A percentile compares a stretch with the other conserved stretches of the same genome.
These are phyloP conservation scores for Tubosaeta sp. DNA, from an alignment of 768 basidiomycete species.

Conservation along the genomic window DNA sequence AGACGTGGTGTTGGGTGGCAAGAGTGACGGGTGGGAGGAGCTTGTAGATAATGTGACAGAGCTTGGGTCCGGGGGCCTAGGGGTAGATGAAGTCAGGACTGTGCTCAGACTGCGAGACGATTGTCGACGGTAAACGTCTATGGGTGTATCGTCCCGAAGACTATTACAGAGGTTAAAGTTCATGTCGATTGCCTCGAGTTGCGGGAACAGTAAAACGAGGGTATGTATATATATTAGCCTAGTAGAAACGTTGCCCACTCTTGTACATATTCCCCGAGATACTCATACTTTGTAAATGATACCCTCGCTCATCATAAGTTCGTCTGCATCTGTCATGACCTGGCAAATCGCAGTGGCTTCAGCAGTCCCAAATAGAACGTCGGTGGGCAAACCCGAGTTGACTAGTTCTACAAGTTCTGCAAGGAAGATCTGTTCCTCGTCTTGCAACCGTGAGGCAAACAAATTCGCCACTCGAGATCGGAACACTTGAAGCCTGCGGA, in stretches of 20 bases:
- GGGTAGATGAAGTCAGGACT: conserved; percentile 54
- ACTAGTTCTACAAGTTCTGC: conserved; percentile 64
- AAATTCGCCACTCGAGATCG: conserved; percentile 69
- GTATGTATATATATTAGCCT: neutral
- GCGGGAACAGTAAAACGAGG: too few species aligned
- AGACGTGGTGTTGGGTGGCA: conserved; percentile 13
- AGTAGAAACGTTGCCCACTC: neutral
- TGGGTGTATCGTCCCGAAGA: neutral
- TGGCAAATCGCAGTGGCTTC: conserved; percentile 75
- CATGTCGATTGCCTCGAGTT: too few species aligned
- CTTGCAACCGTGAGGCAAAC: conserved; percentile 62
- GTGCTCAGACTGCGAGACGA: conserved; percentile 48
- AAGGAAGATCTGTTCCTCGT: conserved; percentile 74
- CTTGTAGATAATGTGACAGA: conserved; percentile 40
- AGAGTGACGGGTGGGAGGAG: conserved; percentile 48
- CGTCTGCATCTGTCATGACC: conserved; percentile 65
- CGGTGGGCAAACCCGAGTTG: conserved; percentile 70
- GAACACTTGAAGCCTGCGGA: conserved; percentile 71
- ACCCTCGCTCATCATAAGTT: conserved; percentile 85
- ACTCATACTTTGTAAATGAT: conserved; percentile 79
- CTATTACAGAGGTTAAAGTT: too few species aligned
- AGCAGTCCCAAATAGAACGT: conserved; percentile 68
- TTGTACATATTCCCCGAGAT: neutral
- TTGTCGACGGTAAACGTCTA: conserved; percentile 21
- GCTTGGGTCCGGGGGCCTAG: conserved; percentile 59